These are phyloP conservation scores for Agaricus blazei DNA, from an alignment of 768 basidiomycete genomes.

Conservation along the genomic window DNA sequence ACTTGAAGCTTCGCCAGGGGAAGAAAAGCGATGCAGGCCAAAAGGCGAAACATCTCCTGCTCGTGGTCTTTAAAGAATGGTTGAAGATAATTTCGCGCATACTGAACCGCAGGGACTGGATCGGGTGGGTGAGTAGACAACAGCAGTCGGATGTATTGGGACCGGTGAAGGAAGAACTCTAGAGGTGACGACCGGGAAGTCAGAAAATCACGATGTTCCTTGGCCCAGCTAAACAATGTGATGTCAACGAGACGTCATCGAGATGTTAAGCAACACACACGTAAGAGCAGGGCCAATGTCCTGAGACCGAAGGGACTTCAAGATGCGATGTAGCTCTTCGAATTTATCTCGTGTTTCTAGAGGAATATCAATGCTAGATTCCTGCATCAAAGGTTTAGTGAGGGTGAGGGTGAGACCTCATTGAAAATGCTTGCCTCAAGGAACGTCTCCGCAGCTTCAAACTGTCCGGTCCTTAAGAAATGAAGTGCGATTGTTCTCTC, in stretches of 20 bases:
- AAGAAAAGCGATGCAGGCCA: slow-evolving; percentile 66
- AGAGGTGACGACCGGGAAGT: slow-evolving; percentile 69
- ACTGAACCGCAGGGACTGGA: slow-evolving; percentile 57
- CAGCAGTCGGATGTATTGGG: slow-evolving; percentile 80
- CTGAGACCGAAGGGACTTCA: slow-evolving; percentile 58
- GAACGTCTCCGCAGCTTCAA: slow-evolving; percentile 71
- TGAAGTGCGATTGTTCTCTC: slow-evolving; percentile 72
- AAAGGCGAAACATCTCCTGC: slow-evolving; percentile 62
- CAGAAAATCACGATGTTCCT: slow-evolving; percentile 60
- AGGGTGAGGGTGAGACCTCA: neutral
- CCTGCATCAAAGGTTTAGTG: slow-evolving; percentile 34
- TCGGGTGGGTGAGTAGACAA: slow-evolving; percentile 57
- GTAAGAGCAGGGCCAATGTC: slow-evolving; percentile 75
- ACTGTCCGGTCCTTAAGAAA: slow-evolving; percentile 77
- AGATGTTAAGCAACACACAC: slow-evolving; percentile 31
- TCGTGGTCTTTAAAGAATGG: slow-evolving; percentile 60
- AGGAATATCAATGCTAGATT: slow-evolving; percentile 57
- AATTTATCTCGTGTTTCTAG: slow-evolving; percentile 51
- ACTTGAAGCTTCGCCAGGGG: slow-evolving; percentile 58
- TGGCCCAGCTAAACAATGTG: slow-evolving; percentile 65
- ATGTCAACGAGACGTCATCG: neutral
- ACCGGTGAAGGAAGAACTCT: slow-evolving; percentile 87
- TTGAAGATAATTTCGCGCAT: slow-evolving; percentile 64
- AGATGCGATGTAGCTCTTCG: slow-evolving; percentile 64
- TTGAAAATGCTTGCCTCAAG: slow-evolving; percentile 46